A percentile compares a stretch with the other conserved stretches of the same genome.
These are phyloP conservation scores for Aaosphaeria pasadenensis DNA, from an alignment of 2,329 filamentous ascomycete genomes.

Conservation along the genomic window DNA sequence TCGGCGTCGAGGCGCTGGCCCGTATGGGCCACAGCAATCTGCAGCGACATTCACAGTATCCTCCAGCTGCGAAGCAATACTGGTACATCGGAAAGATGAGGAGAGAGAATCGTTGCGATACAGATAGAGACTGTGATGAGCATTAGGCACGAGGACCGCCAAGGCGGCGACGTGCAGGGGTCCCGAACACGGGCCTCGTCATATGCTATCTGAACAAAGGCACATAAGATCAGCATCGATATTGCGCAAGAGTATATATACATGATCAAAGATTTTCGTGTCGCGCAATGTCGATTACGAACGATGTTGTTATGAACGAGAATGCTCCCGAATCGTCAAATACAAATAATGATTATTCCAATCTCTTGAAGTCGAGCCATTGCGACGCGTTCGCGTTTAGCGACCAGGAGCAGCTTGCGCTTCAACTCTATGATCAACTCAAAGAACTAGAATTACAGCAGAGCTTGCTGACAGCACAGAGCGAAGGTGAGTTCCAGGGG, in stretches of 20 bases:
- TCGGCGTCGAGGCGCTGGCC: constrained; percentile 82
- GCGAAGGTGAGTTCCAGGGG: constrained; percentile 14
- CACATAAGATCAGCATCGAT: no score
- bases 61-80: constrained; percentile 16
- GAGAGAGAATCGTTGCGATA: not conserved
- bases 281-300: not conserved
- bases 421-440: constrained; percentile 69
- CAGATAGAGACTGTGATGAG: constrained; percentile 8
- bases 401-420: constrained; percentile 61
- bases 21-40: constrained; percentile 89
- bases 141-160: constrained; percentile 19
- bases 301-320: not conserved
- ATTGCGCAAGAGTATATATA: no score
- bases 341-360: constrained; percentile 13
- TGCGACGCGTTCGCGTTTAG: constrained; percentile 58
- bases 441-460: constrained; percentile 71
- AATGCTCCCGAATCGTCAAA: not conserved
- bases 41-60: constrained; percentile 69
- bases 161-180: constrained; percentile 24
- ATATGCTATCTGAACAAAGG: no score
- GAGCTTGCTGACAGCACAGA: constrained; percentile 57
- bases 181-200: constrained; percentile 1
- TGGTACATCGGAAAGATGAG: constrained; percentile 15
- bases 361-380: constrained; percentile 43
- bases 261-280: no score